These are phyloP conservation scores for Colletotrichum musae DNA, from an alignment of 2,329 filamentous ascomycete genomes.

Conservation along the genomic window DNA sequence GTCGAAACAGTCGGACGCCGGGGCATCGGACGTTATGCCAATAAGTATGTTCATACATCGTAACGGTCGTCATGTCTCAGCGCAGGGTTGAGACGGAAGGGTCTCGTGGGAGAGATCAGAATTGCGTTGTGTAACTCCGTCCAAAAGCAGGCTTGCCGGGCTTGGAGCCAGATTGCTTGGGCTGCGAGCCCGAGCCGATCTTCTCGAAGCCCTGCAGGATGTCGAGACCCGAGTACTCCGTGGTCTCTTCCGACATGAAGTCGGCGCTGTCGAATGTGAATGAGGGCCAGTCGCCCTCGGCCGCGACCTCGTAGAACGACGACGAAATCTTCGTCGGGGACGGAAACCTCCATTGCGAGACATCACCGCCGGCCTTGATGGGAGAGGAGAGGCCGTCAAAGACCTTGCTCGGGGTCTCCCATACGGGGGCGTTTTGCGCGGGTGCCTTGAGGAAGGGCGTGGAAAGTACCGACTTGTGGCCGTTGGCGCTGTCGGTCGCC, in stretches of 20 bases:
- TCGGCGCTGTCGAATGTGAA: constrained; percentile 61
- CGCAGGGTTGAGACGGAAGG: constrained; percentile 28
- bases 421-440: constrained; percentile 53
- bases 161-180: constrained; percentile 49
- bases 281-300: constrained; percentile 57
- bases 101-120: constrained; percentile 46
- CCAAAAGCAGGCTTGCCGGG: constrained; percentile 53
- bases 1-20: constrained; percentile 37
- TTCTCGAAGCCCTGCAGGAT: constrained; percentile 83
- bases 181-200: constrained; percentile 70
- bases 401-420: constrained; percentile 72
- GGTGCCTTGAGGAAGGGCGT: constrained; percentile 66
- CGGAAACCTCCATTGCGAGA: constrained; percentile 44
- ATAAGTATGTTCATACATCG: constrained; percentile 43
- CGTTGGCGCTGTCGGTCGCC: constrained; percentile 66
- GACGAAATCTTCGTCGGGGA: constrained; percentile 68
- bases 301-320: constrained; percentile 50
- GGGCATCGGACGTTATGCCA: constrained; percentile 40
- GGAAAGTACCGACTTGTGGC: constrained; percentile 65
- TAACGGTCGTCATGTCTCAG: constrained; percentile 42
- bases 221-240: constrained; percentile 75
- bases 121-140: constrained; percentile 55
- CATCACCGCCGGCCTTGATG: constrained; percentile 58
- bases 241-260: constrained; percentile 70
- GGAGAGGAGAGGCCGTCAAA: constrained; percentile 70